Evolutionary conservation across 768 basidiomycete species (phyloP).

Genomic region (Kwoniella botswanensis): DNA sequence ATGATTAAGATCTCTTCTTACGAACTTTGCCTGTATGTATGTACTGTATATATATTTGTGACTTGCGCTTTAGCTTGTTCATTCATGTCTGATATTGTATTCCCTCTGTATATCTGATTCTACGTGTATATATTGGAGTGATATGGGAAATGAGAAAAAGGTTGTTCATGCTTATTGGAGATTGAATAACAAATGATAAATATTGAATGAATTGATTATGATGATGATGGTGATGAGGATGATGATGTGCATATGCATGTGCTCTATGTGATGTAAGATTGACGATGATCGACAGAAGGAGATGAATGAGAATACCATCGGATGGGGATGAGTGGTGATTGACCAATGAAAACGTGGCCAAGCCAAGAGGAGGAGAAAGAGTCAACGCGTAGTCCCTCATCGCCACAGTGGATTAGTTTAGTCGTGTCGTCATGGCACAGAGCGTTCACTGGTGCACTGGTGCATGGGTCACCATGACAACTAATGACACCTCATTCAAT

Average conservation of each 20-base stretch:
- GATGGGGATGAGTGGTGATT: background rate
- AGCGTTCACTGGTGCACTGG: background rate
- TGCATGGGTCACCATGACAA: background rate
- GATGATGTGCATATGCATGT: too few species aligned
- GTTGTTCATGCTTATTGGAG: background rate
- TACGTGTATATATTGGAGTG: background rate
- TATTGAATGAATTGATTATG: background rate
- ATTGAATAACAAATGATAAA: background rate
- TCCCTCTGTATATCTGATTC: background rate
- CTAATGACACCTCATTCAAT: background rate
- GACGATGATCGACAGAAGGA: background rate
- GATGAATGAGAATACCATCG: too few species aligned
- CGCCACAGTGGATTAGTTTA: background rate
- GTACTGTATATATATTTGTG: background rate
- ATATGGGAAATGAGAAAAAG: background rate
- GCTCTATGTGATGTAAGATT: background rate
- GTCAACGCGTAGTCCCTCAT: background rate
- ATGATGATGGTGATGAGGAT: background rate
- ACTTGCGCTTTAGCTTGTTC: too few species aligned
- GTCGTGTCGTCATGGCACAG: slow-evolving; percentile 1
- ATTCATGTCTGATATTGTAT: too few species aligned
- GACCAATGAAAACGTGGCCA: background rate
- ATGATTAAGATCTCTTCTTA: background rate
- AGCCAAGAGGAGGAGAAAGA: background rate
- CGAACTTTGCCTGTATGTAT: background rate